Base-by-base conservation (phyloP, 345 rosid species). In the Barbarea vulgaris region DNA sequence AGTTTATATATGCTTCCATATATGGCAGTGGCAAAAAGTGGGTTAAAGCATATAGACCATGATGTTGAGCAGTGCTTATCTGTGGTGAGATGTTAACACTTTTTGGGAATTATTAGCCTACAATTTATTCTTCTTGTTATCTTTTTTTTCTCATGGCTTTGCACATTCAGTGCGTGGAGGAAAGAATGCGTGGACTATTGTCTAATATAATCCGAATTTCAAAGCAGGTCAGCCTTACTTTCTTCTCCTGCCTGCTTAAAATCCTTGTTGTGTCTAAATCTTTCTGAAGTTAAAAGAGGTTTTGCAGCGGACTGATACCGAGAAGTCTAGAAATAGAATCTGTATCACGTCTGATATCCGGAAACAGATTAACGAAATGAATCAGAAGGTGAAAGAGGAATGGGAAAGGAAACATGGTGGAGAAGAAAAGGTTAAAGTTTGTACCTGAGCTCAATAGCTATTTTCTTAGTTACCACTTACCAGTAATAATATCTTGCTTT, bases 11-110 rank as follows among this genome's bases (percentile, higher is more conserved):
- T 81, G 24, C 52, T 72, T 74, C 74, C 57, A 21, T 48, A 74
- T 75, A 25, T 81, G 70, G 69, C 88, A 95, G 98, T 86, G 90
- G 85, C 77, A 69, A 88, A 82, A 83, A 82, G 77, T 77, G 94
- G 96, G 19, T 76, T 95, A 84, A 88, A 89, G 87, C 85, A 80
- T 75, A 68, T 85, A 33, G 83, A 85, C 77, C 81, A 65, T 77
- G 96, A 89, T 61, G 89, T 89, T 12, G 98, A 90, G 73, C 81
- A 87, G 69, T 95, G 94, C 83, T 72, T 95, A 81, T 92, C 99
- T 46, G 74, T 86, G 94, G 97, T 95, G 74, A 86, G 91, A 78
- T 79, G 63, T 74, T 33, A 75, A 46, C 64, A 61, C 8, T 24
- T 39, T 28, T 18, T 11, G 34, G 22, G 54, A 51, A 52, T 25